Base-by-base conservation (phyloP, 768 basidiomycete genomes). In the Mycena galopus region DNA sequence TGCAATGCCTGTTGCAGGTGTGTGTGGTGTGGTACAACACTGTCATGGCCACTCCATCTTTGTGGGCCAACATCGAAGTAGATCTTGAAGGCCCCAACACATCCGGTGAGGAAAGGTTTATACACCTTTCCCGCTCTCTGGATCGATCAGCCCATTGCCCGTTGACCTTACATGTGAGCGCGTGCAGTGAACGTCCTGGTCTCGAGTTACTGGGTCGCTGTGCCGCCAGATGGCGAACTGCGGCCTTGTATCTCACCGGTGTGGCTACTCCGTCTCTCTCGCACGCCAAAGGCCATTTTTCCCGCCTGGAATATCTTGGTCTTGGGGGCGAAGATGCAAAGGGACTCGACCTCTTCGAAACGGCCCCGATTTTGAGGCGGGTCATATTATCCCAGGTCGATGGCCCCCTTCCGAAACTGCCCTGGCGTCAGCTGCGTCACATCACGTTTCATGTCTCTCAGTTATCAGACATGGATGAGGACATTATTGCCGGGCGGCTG, bases 31-130 rank as follows among this genome's bases (percentile, higher is more conserved):
- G 61, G 61, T 32, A 62, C 44, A 30, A 8, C 17, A 62, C 21
- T 8, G 44, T 44, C 25, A 62, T 50, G 44, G 30, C 19, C 5
- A 30, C 44, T 21, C 61, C 61, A n/a, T 62, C 30, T 25, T 27
- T 62, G 19, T 62, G 44, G 61, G 39, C 61, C 21, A 32, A 14
- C 61, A 47, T 62, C 42, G 27, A 47, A 16, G 37, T 62, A 29
- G 61, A 62, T 32, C 19, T n/a, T 8, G 16, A 17, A 6, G 4
- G 4, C 5, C 19, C 17, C 14, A 8, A 11, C 10, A 4, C 10
- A 53, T 4, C 2, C 57, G 21, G 6, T 6, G 35, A 37, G 14
- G 35, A 14, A 37, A 7, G 35, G 35, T 37, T 17, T 10, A n/a
- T 29, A 29, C 32, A 17, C 3, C 29, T 23, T 23, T 57, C 30